Conservation (phyloP, 129 eudicot species). For the Flaveria brownii region DNA sequence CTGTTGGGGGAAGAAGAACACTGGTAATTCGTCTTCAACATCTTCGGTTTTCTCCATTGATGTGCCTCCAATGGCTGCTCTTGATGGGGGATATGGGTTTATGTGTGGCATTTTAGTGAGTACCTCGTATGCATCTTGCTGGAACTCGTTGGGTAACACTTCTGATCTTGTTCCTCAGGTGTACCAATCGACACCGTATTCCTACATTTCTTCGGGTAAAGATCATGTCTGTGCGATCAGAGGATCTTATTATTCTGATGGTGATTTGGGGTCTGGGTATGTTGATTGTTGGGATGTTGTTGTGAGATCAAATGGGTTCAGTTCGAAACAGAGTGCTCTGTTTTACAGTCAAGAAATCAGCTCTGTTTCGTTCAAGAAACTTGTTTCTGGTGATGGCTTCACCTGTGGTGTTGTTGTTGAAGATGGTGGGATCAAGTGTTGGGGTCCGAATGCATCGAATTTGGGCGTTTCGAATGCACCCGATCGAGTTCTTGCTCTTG, state of each 20-base stretch:
- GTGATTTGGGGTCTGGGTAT: constrained; percentile 37
- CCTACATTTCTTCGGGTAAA: constrained; percentile 73
- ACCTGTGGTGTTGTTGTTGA: constrained; percentile 58
- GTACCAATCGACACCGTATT: constrained; percentile 48
- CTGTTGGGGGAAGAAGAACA: constrained; percentile 66
- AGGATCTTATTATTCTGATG: constrained; percentile 71
- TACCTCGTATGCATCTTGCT: constrained; percentile 75
- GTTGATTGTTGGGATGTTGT: constrained; percentile 96
- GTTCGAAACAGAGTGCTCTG: constrained; percentile 57
- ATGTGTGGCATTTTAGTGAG: constrained; percentile 79
- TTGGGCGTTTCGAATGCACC: constrained; percentile 38
- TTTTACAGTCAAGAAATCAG: constrained; percentile 53
- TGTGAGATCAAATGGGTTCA: constrained; percentile 28
- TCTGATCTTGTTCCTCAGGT: constrained; percentile 67
- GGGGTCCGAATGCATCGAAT: constrained; percentile 82
- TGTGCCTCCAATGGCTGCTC: constrained; percentile 80
- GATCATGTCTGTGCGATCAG: constrained; percentile 85
- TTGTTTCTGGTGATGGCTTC: constrained; percentile 92
- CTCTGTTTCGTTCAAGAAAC: constrained; percentile 41
- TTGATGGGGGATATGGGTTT: constrained; percentile 76
- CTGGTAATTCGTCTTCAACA: constrained; percentile 34
- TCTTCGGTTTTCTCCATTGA: constrained; percentile 36
- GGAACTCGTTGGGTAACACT: constrained; percentile 48
- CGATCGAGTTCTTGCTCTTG: constrained; percentile 45
- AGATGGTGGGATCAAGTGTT: constrained; percentile 68